Base-by-base conservation (phyloP, 2,329 filamentous ascomycete species). In the Cryphonectria parasitica region DNA sequence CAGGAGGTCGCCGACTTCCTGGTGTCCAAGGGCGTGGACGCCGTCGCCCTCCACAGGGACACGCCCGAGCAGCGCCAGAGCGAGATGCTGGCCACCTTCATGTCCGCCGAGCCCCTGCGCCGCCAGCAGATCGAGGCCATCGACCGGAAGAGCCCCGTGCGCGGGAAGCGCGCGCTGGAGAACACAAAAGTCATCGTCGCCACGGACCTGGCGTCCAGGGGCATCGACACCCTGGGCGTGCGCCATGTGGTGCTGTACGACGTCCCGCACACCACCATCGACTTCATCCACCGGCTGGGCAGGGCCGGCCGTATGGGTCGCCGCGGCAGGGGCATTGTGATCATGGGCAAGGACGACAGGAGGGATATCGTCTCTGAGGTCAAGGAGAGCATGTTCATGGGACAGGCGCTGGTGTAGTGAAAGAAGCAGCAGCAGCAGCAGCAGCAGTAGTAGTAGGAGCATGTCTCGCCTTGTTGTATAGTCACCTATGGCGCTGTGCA, bases 221-320 rank as follows among this genome's bases (percentile, higher is more conserved):
- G 96, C 73, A 97, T 99, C 76, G 96, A 99, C 80, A 99, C 96
- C 0, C 82, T 98, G 41, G 92, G 93, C 25, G 95, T 98, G 25
- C 88, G 93, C 70, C 93, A 97, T 75, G 96, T 99, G 67, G 91
- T 99, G 68, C 83, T 99, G 36, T 98, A 97, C 80, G 94, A 99
- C 79, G 95, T 99, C n/a, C 96, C 96, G 5, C 95, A 98, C 78
- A 97, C 93, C 0, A 97, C 94, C 0, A 97, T 99, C 72, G 97
- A 99, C 80, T 99, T 99, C 77, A 98, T 99, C 77, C 97, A 99
- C 81, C 91, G 97, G 22, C 88, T 98, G 5, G 96, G 96, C 22
- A 88, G 96, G 70, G 94, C 96, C 1, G 96, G 96, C 0, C 89
- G 96, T 45, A 98, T 98, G 94, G 94, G 94, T 2, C 88, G 94